Evolutionary conservation across 1,284 basidiomycete species (phyloP).

Genomic region (Trichosporon sp.): DNA sequence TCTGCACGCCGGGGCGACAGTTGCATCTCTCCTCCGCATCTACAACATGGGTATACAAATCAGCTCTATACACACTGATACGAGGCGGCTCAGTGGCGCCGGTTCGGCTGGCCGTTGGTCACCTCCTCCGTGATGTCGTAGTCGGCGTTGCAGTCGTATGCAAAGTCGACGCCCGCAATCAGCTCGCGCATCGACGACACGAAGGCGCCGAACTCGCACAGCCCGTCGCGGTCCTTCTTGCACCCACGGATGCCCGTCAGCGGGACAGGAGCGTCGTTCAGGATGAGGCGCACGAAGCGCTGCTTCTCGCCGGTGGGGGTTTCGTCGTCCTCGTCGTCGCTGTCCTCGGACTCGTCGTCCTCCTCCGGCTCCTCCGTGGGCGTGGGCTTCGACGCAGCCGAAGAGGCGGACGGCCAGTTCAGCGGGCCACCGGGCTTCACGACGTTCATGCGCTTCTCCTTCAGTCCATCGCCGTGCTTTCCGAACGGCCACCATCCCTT

Average conservation of each 20-base stretch:
- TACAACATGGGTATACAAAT: background rate
- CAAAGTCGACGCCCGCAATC: conserved; percentile 51
- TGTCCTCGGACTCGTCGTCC: background rate
- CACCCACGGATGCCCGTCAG: conserved; percentile 60
- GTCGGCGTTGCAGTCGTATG: conserved; percentile 30
- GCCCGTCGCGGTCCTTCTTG: conserved; percentile 54
- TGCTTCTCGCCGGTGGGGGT: conserved; percentile 32
- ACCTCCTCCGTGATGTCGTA: conserved; percentile 7
- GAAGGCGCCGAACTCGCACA: conserved; percentile 58
- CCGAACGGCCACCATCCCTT: conserved; percentile 16
- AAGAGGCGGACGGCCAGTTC: background rate
- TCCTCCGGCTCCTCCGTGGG: background rate
- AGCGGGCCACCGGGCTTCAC: background rate
- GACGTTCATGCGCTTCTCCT: background rate
- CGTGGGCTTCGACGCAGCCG: background rate
- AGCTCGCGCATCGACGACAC: conserved; percentile 54
- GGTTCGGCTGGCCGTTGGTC: background rate
- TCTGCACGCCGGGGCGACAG: background rate
- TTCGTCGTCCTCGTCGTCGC: background rate
- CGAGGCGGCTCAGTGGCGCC: background rate
- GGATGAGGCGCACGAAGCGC: conserved; percentile 53
- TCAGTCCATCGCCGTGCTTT: conserved; percentile 2
- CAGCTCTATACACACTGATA: background rate
- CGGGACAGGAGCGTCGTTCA: conserved; percentile 61
- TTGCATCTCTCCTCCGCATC: background rate